Evolutionary conservation across 441 rosid genomes (phyloP), one percentile per base, ranked within the genome.

Genomic region (Gossypium laxum): DNA sequence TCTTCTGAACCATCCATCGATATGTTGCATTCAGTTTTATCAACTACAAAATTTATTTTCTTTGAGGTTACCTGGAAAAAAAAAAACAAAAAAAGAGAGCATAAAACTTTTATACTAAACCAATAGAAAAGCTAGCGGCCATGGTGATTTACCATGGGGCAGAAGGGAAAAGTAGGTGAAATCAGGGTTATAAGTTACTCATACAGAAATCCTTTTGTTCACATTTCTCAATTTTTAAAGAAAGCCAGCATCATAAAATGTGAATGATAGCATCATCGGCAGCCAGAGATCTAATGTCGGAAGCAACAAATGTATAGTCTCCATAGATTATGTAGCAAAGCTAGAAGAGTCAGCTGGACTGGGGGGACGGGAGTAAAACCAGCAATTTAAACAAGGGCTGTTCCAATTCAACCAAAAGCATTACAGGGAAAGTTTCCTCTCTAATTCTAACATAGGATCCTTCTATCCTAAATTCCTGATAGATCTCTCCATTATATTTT

Each of bases 41-140:
- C 92, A 62, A 89, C 90, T 57, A 95, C 87, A 80, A 95, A 95
- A 85, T 92, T 95, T 78, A 95, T 90, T 82, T 93, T 89, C 78
- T 87, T 85, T 74, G 89, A 87, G 58, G 97, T 92, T 67, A 95
- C 91, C 99, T 92, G 91, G n/a, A 71, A 56, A 56, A 58, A 57
- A 24, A 58, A 58, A n/a, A 54, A 5, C 0, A 18, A 18, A 18
- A 11, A 0, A 12, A 22, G 19, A 14, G 30, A 48, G 68, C 34
- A 45, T 28, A 41, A 51, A 41, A 22, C 32, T 45, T 22, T 65
- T 22, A 63, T 63, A 47, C 68, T 43, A 65, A 64, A 65, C 52
- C 32, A 45, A 65, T 65, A 45, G 32, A 65, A 65, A 64, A 65
- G 48, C 69, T 65, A 47, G 69, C 26, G 7, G 18, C 30, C 34